Conservation (phyloP, 2,329 filamentous ascomycete species). For the Monilinia fructigena region DNA sequence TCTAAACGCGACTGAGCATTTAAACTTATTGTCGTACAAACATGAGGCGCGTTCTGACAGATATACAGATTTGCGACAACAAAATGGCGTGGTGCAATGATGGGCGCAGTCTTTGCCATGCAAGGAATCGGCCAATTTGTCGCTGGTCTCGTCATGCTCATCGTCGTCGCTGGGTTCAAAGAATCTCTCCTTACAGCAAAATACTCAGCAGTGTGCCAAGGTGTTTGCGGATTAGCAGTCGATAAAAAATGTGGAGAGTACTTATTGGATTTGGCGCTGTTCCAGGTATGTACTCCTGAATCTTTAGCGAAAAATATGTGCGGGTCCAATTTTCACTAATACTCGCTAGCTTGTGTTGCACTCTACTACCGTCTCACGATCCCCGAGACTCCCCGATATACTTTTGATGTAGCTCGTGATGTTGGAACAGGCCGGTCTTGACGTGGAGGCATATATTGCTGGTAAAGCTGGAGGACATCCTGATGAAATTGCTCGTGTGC, state of each 20-base stretch:
- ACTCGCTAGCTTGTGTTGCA: constrained; percentile 63
- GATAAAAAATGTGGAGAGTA: constrained; percentile 89
- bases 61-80: constrained; percentile 66
- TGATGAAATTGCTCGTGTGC: constrained; percentile 65
- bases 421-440: constrained; percentile 70
- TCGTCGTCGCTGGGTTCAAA: constrained; percentile 71
- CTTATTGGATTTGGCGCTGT: constrained; percentile 69
- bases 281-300: constrained; percentile 14
- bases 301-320: background rate
- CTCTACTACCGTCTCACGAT: constrained; percentile 84
- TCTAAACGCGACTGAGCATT: background rate
- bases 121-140: constrained; percentile 81
- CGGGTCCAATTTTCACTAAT: background rate
- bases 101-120: constrained; percentile 84
- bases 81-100: constrained; percentile 83
- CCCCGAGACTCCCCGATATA: constrained; percentile 84
- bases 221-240: constrained; percentile 63
- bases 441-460: constrained; percentile 70
- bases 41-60: background rate
- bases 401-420: constrained; percentile 77
- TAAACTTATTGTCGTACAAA: no score
- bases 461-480: constrained; percentile 61
- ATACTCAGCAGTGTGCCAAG: constrained; percentile 56
- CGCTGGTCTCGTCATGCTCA: constrained; percentile 73
- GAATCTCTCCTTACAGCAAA: constrained; percentile 55